Conservation (phyloP, 495 filamentous ascomycete genomes). For the Friedmanniomyces simplex region DNA sequence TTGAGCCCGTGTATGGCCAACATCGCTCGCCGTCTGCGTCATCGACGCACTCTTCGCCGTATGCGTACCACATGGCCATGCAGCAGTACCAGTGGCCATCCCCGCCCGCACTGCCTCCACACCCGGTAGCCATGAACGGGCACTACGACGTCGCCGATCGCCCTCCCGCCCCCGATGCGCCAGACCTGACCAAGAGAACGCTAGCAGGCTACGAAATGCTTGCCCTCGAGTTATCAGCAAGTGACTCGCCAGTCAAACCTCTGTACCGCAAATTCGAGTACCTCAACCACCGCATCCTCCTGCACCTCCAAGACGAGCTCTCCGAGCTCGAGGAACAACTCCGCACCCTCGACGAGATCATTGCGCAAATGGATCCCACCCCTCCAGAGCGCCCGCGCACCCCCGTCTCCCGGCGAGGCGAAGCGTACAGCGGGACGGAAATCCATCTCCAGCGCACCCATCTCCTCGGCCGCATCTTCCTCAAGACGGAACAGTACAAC, state of each 20-base stretch:
- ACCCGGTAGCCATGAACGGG: slow-evolving; percentile 4
- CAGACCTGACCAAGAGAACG: slow-evolving; percentile 38
- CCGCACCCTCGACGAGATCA: slow-evolving; percentile 55
- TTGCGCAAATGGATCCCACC: slow-evolving; percentile 43
- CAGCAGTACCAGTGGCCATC: slow-evolving; percentile 21
- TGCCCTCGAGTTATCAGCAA: slow-evolving; percentile 47
- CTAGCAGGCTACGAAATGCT: slow-evolving; percentile 58
- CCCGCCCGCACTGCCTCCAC: not conserved
- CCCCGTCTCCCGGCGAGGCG: slow-evolving; percentile 56
- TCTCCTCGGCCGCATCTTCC: slow-evolving; percentile 56
- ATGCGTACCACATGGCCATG: slow-evolving; percentile 10
- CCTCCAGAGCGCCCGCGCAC: slow-evolving; percentile 43
- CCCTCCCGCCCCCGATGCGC: slow-evolving; percentile 7
- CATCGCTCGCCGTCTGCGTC: slow-evolving; percentile 14
- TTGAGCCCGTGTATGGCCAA: slow-evolving; percentile 8
- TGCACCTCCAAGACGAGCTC: slow-evolving; percentile 52
- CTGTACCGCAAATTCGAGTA: slow-evolving; percentile 79
- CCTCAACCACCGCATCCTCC: slow-evolving; percentile 72
- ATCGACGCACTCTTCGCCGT: slow-evolving; percentile 3
- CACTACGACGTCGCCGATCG: slow-evolving; percentile 26
- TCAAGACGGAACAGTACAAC: slow-evolving; percentile 76
- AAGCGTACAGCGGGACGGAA: slow-evolving; percentile 56
- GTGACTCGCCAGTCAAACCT: slow-evolving; percentile 31
- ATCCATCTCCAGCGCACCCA: slow-evolving; percentile 62
- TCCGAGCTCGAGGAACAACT: slow-evolving; percentile 23